Conservation (phyloP, 1,284 basidiomycete genomes). For the Irpex sp. region DNA sequence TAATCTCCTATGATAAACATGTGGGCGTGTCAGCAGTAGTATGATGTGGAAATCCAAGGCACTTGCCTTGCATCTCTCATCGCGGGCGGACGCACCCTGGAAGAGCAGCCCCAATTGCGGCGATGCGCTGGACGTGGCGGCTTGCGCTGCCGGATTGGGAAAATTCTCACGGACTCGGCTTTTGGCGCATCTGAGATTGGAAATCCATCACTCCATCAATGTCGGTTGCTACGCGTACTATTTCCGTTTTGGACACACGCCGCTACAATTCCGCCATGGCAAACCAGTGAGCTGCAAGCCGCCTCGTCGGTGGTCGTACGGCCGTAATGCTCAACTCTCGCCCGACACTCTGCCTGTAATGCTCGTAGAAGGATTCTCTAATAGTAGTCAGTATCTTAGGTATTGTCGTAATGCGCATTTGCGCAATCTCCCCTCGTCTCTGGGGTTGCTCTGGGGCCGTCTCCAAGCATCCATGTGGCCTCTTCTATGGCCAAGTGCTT, state of each 20-base stretch:
- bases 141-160: not conserved
- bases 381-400: too few relatives aligned
- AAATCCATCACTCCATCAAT: not conserved
- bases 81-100: not conserved
- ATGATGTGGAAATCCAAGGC: not conserved
- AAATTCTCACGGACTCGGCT: not conserved
- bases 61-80: not conserved
- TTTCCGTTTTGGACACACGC: too few relatives aligned
- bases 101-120: not conserved
- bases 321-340: too few relatives aligned
- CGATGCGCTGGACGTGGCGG: not conserved
- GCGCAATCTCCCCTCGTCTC: not conserved
- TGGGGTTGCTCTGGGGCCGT: too few relatives aligned
- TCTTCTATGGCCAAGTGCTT: not conserved
- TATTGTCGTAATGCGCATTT: not conserved
- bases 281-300: too few relatives aligned
- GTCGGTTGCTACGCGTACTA: not conserved
- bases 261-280: too few relatives aligned
- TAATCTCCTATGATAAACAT: not conserved
- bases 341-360: too few relatives aligned
- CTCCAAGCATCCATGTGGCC: too few relatives aligned
- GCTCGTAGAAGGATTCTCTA: too few relatives aligned
- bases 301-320: too few relatives aligned
- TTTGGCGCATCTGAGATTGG: not conserved
- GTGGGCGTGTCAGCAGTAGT: not conserved